Percentiles rank a stretch among this genome's conserved stretches.
Conservation (phyloP, 73 alveolate genomes). For the Blepharisma japonicum region DNA sequence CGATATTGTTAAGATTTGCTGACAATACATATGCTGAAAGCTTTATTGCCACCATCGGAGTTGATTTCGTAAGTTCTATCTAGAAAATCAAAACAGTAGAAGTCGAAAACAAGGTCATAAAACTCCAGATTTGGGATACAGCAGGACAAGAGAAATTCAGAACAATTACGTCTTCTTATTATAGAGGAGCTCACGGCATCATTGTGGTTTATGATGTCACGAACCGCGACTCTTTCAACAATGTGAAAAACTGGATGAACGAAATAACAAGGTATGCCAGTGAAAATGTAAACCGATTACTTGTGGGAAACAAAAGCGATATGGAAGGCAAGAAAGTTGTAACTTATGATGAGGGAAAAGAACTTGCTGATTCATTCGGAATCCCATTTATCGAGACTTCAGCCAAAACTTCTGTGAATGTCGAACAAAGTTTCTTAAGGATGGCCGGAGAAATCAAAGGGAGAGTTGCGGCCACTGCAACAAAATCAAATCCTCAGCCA, state of each 20-base stretch:
- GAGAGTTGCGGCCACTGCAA: not conserved
- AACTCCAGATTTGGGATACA: conserved; percentile 51
- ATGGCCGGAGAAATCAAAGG: conserved; percentile 39
- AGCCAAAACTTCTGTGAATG: conserved; percentile 73
- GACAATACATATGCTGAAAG: conserved; percentile 50
- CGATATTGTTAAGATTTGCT: conserved; percentile 37
- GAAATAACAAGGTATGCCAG: conserved; percentile 27
- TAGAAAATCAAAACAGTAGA: conserved; percentile 45
- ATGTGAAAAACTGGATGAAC: conserved; percentile 51
- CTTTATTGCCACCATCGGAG: conserved; percentile 58
- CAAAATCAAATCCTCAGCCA: too few species aligned
- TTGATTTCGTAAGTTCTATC: conserved; percentile 37
- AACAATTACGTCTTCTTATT: conserved; percentile 50
- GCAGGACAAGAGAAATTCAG: conserved; percentile 46
- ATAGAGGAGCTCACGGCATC: conserved; percentile 56
- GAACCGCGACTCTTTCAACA: conserved; percentile 45
- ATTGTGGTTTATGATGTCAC: conserved; percentile 50
- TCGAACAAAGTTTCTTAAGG: conserved; percentile 50
- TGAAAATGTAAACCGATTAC: conserved; percentile 27
- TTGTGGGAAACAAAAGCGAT: conserved; percentile 56
- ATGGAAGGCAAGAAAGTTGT: conserved; percentile 48
- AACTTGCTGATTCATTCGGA: conserved; percentile 58
- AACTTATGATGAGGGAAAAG: conserved; percentile 53
- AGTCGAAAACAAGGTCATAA: conserved; percentile 45
- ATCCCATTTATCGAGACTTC: conserved; percentile 80